These are phyloP conservation scores for Ophiorrhiza pumila DNA, from an alignment of 257 asterid species.

Conservation along the genomic window DNA sequence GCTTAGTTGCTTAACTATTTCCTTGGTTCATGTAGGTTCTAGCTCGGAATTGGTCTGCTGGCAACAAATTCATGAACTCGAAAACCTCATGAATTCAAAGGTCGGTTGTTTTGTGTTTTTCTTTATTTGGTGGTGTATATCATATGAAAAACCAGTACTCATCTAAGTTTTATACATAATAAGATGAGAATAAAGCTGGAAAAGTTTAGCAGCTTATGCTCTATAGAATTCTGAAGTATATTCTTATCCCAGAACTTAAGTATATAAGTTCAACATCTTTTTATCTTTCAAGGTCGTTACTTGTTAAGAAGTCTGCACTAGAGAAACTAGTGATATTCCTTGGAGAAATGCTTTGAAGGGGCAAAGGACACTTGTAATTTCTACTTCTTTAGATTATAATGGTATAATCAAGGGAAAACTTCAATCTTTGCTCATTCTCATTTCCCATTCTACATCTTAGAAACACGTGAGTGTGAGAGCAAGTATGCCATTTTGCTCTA, in stretches of 20 bases:
- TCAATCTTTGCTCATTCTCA: neutral
- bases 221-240: neutral
- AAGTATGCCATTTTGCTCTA: neutral
- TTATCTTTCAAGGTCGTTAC: neutral
- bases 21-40: slow-evolving; percentile 39
- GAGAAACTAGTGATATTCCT: neutral
- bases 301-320: neutral
- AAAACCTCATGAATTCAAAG: slow-evolving; percentile 84
- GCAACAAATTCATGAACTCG: slow-evolving; percentile 57
- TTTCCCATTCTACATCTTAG: neutral
- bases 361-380: neutral
- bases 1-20: neutral
- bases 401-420: neutral
- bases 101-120: slow-evolving; percentile 20
- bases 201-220: neutral
- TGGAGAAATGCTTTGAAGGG: neutral
- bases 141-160: neutral
- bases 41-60: slow-evolving; percentile 33
- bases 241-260: neutral
- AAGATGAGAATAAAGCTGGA: neutral
- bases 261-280: neutral
- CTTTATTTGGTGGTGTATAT: neutral
- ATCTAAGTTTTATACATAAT: neutral
- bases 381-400: neutral
- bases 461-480: neutral